Evolutionary conservation across 306 rosid genomes (phyloP), one percentile per base, ranked within the genome.

Genomic region (Castanospermum australe): DNA sequence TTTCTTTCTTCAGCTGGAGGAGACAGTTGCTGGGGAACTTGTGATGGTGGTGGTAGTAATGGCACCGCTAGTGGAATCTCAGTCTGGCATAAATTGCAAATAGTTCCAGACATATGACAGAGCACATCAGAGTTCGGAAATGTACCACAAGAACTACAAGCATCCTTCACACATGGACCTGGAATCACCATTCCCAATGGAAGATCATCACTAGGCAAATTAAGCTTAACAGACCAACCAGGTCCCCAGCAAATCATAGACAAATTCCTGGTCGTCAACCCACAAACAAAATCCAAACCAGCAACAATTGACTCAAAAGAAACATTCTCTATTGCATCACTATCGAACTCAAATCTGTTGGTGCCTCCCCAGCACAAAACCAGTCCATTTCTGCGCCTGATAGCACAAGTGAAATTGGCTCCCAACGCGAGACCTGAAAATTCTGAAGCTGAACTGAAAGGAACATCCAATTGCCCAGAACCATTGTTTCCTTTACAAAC

Each of bases 201-300:
- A 83, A 71, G 8, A 38, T 71, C 5, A 68, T 57, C 47, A 42
- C 5, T 42, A 51, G 38, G 30, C 22, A 50, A 71, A 32, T 62
- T 39, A 67, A 9, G 60, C 20, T 36, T 47, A 51, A 15, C 6
- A 51, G 65, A 72, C 87, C 76, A 75, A 70, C 79, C 82, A 62
- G 61, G 52, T 13, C 89, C 89, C 87, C 85, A 83, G 42, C 90
- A 86, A 42, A 80, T 24, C 5, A 80, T 14, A 44, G 87, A 77
- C 79, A 86, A 68, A 68, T 86, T 73, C 22, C 22, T 65, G 4
- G 87, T 83, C 0, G 67, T 83, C 35, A 86, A 74, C 21, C 90
- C 90, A 83, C 90, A 86, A 67, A 83, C 84, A 77, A 67, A 86
- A 73, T 86, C 87, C 74, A 80, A 83, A 44, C 90, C 90, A 80